phyloP scores from a whole-genome alignment of 768 basidiomycete species.

The Macrolepiota fuliginosa region DNA sequence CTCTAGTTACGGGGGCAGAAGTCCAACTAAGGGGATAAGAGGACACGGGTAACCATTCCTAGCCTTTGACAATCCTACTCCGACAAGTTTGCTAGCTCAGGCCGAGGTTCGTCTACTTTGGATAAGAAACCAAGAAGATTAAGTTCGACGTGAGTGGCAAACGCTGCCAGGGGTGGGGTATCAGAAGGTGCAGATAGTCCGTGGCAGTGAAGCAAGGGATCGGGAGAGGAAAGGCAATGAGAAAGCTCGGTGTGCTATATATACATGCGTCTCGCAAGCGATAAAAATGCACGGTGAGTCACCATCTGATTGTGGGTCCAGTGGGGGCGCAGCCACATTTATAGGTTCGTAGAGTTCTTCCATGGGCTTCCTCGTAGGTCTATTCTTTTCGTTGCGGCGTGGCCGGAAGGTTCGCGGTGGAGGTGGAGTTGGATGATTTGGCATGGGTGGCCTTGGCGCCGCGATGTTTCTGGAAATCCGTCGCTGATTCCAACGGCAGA shows the following conservation, averaged over 20 bases:
- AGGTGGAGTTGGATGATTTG: not conserved
- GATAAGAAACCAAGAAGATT: not conserved
- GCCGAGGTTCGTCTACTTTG: conserved; percentile 2
- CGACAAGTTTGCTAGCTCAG: conserved; percentile 13
- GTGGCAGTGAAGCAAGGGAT: not conserved
- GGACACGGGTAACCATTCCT: not conserved
- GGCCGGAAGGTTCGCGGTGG: not conserved
- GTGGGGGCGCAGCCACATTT: no score
- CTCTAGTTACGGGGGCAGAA: no score
- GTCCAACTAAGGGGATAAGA: no score
- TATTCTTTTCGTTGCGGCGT: not conserved
- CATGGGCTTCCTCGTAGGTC: not conserved
- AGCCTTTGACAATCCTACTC: conserved; percentile 5
- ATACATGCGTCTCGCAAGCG: not conserved
- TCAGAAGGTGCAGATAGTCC: not conserved
- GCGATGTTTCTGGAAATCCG: not conserved
- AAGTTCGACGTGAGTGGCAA: conserved; percentile 5
- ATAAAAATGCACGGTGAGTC: not conserved
- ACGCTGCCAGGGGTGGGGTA: not conserved
- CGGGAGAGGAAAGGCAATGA: not conserved
- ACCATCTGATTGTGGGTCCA: no score
- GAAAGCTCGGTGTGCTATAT: not conserved
- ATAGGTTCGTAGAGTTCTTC: not conserved
- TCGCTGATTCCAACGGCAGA: not conserved
- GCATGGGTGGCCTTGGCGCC: not conserved